Percentiles rank a stretch among this genome's conserved stretches.
These are phyloP conservation scores for Colletotrichum sojae DNA, from an alignment of 2,329 filamentous ascomycete genomes.

Conservation along the genomic window DNA sequence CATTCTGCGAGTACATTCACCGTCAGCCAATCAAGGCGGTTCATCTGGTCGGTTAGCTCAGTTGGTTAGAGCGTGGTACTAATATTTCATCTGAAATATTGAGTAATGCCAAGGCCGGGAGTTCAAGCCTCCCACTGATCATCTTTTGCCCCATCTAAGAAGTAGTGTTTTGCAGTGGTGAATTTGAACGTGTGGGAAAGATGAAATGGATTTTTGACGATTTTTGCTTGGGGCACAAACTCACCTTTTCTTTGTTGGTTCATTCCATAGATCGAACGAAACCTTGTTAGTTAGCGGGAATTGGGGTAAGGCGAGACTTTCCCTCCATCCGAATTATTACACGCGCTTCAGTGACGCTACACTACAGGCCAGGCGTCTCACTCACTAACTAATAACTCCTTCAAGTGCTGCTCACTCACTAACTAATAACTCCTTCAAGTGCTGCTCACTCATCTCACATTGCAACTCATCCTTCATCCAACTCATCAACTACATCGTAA, in stretches of 20 bases:
- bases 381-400: too few relatives aligned
- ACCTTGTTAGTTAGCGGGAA: too few relatives aligned
- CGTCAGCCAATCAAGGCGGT: slow-evolving; percentile 18
- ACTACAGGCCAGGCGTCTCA: too few relatives aligned
- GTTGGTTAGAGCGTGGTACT: slow-evolving; percentile 42
- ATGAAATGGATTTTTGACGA: background rate
- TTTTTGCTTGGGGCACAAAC: too few relatives aligned
- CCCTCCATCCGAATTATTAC: too few relatives aligned
- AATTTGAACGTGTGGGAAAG: background rate
- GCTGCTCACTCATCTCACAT: too few relatives aligned
- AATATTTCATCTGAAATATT: slow-evolving; percentile 31
- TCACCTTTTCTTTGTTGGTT: too few relatives aligned
- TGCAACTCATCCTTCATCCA: background rate
- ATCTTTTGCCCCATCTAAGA: background rate
- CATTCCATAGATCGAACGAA: too few relatives aligned
- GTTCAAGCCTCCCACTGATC: slow-evolving; percentile 42
- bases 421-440: too few relatives aligned
- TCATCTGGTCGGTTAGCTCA: slow-evolving; percentile 37
- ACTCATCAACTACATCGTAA: background rate
- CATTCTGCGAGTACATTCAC: fast-evolving
- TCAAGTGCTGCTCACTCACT: too few relatives aligned
- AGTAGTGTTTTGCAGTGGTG: background rate
- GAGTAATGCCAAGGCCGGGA: slow-evolving; percentile 40
- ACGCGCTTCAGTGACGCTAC: too few relatives aligned
- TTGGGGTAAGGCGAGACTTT: too few relatives aligned